These are phyloP conservation scores for Aspergillus oerlinghausenensis DNA, from an alignment of 2,329 filamentous ascomycete species.

Conservation along the genomic window DNA sequence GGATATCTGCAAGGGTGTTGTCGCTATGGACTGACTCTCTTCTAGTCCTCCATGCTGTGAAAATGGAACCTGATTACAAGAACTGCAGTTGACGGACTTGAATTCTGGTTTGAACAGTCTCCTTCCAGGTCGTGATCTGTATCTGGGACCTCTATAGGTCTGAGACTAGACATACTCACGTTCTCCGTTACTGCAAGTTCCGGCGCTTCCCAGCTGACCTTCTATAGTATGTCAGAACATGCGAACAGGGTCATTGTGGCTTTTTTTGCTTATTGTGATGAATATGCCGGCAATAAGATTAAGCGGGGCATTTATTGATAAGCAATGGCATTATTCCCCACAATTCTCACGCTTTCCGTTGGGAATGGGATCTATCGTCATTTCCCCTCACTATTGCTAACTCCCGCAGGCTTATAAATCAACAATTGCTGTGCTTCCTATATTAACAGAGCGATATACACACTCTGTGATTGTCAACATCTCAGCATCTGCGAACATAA, in stretches of 20 bases:
- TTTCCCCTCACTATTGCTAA: neutral
- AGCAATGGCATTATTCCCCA: neutral
- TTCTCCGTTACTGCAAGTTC: too few relatives aligned
- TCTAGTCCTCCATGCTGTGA: neutral
- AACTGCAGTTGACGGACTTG: too few relatives aligned
- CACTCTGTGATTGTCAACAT: too few relatives aligned
- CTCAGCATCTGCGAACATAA: neutral
- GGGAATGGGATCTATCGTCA: neutral
- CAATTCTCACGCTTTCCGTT: too few relatives aligned
- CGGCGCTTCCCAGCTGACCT: neutral
- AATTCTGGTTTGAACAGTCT: neutral
- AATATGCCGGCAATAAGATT: neutral
- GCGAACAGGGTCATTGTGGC: too few relatives aligned
- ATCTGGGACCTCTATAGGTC: neutral
- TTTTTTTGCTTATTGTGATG: neutral
- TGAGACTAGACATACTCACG: too few relatives aligned
- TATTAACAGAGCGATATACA: neutral
- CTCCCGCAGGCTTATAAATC: neutral
- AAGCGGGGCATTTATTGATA: too few relatives aligned
- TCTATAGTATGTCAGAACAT: too few relatives aligned
- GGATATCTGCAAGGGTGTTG: neutral
- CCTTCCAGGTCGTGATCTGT: neutral
- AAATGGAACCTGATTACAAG: neutral
- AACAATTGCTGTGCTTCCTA: neutral
- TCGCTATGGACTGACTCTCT: too few relatives aligned